Evolutionary conservation across 192 early-diverging fungal genomes (phyloP), one percentile per base, ranked within the genome.

Genomic region (Backusella tuberculispora): DNA sequence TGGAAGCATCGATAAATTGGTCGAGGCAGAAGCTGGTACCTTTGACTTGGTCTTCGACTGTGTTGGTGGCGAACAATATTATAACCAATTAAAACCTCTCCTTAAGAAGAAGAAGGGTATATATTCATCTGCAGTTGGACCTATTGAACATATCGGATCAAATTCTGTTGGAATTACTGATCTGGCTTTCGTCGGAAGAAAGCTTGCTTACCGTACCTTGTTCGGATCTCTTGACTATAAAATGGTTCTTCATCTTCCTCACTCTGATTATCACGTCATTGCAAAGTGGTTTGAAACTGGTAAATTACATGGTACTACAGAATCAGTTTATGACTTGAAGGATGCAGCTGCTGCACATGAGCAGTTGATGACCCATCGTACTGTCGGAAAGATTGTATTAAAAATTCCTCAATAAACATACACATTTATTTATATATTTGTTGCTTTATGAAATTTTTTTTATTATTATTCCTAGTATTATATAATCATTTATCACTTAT

Each of bases 31-130:
- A 19, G 71, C 69, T 29, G 71, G 69, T 13, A 76, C 76, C 6
- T 83, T 78, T 76, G 85, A 87, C 43, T 60, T 87, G 19, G 43
- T 87, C 34, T 70, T 87, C 47, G 86, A 87, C 38, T 79, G 75
- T 29, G 82, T 87, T 21, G 84, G 84, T 5, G 77, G 77, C 4
- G 77, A 78, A 15, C 46, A 70, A 14, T 74, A 78, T 45, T 78
- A 74, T 17, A 78, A 78, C 0, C 9, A 47, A 12, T 19, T 74
- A 34, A 24, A 7, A 9, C 66, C 63, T 24, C 12, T 50, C 13
- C 5, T 78, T 10, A 78, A 73, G 40, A 47, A 70, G 40, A 47
- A 70, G 17, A 42, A 56, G 7, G 77, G 77, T 19, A 29, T 65
- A 12, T 78, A 66, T 14, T 19, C 40, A 10, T 48, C 77, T 21